Evolutionary conservation across 768 basidiomycete species (phyloP).

Genomic region (Naganishia vaughanmartiniae): DNA sequence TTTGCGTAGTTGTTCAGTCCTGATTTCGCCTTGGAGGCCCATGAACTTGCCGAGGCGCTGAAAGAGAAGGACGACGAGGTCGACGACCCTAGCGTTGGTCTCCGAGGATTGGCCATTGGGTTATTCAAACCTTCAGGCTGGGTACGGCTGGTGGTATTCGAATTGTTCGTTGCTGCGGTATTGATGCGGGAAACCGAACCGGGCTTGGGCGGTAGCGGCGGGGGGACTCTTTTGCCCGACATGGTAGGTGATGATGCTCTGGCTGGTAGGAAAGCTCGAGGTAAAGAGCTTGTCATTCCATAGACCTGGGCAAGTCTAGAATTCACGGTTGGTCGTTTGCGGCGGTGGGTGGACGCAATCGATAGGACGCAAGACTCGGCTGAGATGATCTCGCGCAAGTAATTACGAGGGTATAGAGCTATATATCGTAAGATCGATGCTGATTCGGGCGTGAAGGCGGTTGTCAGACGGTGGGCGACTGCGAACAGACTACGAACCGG

Average conservation of each 20-base stretch:
- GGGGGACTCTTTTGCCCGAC: slow-evolving; percentile 14
- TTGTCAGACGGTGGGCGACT: no score
- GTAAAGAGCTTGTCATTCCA: slow-evolving; percentile 9
- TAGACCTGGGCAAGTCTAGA: background rate
- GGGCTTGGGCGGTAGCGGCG: slow-evolving; percentile 9
- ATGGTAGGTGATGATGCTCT: slow-evolving; percentile 21
- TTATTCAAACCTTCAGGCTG: background rate
- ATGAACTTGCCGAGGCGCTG: slow-evolving; percentile 14
- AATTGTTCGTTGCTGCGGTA: background rate
- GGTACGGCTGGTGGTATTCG: background rate
- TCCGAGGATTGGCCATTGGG: background rate
- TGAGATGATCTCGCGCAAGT: no score
- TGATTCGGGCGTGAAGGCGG: no score
- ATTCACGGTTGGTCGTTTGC: no score
- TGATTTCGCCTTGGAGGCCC: slow-evolving; percentile 25
- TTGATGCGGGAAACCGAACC: background rate
- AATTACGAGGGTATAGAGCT: no score
- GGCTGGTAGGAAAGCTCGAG: slow-evolving; percentile 10
- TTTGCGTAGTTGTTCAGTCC: slow-evolving; percentile 22
- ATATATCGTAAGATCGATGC: no score
- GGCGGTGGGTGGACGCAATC: no score
- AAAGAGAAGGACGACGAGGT: slow-evolving; percentile 15
- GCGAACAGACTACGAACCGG: no score
- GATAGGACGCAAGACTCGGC: no score
- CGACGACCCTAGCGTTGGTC: background rate